Base-by-base conservation (phyloP, 495 filamentous ascomycete species). In the Penicillium cosmopolitanum region DNA sequence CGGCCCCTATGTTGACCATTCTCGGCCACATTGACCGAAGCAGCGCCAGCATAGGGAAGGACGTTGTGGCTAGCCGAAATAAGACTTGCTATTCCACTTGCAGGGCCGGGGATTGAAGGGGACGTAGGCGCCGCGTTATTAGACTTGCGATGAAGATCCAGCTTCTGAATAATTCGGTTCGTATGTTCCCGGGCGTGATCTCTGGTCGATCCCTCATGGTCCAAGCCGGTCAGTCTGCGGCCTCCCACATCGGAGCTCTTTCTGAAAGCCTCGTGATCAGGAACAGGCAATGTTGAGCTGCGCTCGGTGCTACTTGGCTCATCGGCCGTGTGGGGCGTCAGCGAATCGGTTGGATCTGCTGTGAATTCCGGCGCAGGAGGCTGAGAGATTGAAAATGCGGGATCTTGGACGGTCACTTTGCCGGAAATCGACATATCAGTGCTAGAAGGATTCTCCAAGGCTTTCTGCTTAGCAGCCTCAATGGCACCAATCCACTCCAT, bases 401-500 rank as follows among this genome's bases (percentile, higher is more conserved):
- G 89, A 71, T 97, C 93, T 52, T 82, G 77, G 34, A 78, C 72
- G 21, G 69, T 72, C 31, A 82, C 65, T 43, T 85, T 86, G 7
- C 83, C 83, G 11, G 82, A 79, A 3, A 84, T 69, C n/a, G 83
- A 78, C 48, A 84, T 73, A 58, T 84, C 87, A 34, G 74, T 86
- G 77, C 77, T 91, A 64, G 77, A 84, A 72, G 77, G 85, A 65
- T 89, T 86, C 68, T 97, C 92, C 50, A 98, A 80, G 2, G 94
- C 94, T 64, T 90, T 91, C 56, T 91, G 88, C 75, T 98, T 98
- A 28, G 95, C 93, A 25, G 91, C 82, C 59, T 98, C 95, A 65
- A 98, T 97, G 8, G 91, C 85, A 56, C 88, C 84, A 46, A 98
- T 86, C 95, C 95, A 98, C 57, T 94, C 91, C 59, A 89, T 89